Percentiles rank a stretch among this genome's conserved stretches.
These are phyloP conservation scores for Oenanthe sinensis DNA, from an alignment of 129 eudicot genomes.

Conservation along the genomic window DNA sequence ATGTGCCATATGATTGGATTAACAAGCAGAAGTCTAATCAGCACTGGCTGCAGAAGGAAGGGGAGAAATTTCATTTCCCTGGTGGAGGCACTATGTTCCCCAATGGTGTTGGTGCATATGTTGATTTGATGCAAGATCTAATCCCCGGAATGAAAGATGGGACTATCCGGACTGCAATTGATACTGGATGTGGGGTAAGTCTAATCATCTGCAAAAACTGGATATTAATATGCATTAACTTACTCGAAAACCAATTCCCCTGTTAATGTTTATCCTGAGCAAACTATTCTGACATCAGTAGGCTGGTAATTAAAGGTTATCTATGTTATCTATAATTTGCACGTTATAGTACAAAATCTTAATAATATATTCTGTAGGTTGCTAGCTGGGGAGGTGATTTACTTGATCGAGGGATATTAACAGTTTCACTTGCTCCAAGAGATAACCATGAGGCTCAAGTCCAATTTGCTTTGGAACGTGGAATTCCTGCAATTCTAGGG, in stretches of 20 bases:
- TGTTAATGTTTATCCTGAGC: not conserved
- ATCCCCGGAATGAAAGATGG: conserved; percentile 98
- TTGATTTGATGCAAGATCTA: conserved; percentile 77
- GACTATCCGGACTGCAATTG: conserved; percentile 87
- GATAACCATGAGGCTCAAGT: conserved; percentile 99
- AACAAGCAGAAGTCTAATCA: conserved; percentile 95
- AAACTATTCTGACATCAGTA: not conserved
- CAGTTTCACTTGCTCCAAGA: conserved; percentile 95
- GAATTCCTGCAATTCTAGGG: conserved; percentile 94
- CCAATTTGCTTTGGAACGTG: conserved; percentile 95
- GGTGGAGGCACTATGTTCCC: conserved; percentile 99
- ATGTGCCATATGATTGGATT: conserved; percentile 98
- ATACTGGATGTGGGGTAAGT: conserved; percentile 99
- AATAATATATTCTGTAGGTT: conserved; percentile 40
- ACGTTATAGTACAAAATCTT: not conserved
- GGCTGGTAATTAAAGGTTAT: not conserved
- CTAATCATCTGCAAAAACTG: not conserved
- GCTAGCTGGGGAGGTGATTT: conserved; percentile 99
- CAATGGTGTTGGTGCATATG: conserved; percentile 79
- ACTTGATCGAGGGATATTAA: conserved; percentile 80
- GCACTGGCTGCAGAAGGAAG: conserved; percentile 89
- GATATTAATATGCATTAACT: not conserved
- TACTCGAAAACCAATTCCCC: not conserved
- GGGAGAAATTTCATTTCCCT: conserved; percentile 91
- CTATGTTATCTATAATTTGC: not conserved